A percentile compares a stretch with the other conserved stretches of the same genome.
Conservation (phyloP, 106 monocot genomes). For the Apostasia ramifera region DNA sequence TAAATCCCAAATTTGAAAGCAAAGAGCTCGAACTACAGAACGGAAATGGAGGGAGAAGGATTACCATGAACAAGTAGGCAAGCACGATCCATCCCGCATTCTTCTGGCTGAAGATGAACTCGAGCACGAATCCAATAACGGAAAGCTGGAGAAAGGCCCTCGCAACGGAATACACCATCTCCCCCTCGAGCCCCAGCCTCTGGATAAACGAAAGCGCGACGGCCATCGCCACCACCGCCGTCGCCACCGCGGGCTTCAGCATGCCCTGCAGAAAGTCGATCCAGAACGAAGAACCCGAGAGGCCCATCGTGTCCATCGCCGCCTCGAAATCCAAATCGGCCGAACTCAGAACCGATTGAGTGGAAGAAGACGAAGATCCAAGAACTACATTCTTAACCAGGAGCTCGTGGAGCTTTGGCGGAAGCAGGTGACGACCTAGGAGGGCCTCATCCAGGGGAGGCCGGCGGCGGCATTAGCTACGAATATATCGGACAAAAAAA, state of each 20-base stretch:
- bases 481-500: too few species aligned
- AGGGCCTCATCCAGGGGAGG: not conserved
- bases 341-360: too few species aligned
- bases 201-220: conserved; percentile 56
- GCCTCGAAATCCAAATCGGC: not conserved
- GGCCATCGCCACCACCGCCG: conserved; percentile 66
- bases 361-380: not conserved
- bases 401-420: not conserved
- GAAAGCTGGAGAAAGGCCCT: conserved; percentile 88
- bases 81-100: conserved; percentile 83
- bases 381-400: not conserved
- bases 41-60: not conserved
- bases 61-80: conserved; percentile 89
- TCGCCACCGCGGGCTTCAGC: conserved; percentile 80
- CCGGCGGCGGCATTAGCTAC: not conserved
- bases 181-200: conserved; percentile 66
- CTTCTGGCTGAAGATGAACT: conserved; percentile 91
- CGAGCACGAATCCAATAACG: conserved; percentile 79
- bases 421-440: not conserved
- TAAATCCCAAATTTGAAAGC: too few species aligned
- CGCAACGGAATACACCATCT: conserved; percentile 67
- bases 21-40: not conserved
- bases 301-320: conserved; percentile 14
- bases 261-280: conserved; percentile 57
- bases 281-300: conserved; percentile 40